Evolutionary conservation across 2,329 filamentous ascomycete species (phyloP).

Genomic region (Zopfia rhizophila): DNA sequence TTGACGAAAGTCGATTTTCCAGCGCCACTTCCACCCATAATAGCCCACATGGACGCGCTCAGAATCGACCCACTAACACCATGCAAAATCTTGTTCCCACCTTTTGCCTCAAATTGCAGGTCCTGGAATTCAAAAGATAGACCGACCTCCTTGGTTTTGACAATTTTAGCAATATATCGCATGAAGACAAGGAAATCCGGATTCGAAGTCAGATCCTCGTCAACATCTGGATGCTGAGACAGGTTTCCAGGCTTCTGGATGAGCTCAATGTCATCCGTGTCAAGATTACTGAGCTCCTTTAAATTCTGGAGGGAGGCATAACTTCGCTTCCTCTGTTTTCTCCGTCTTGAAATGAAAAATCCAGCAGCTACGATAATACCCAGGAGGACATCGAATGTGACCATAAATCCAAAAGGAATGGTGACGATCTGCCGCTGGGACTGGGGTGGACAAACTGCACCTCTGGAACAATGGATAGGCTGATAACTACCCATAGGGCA

Average conservation of each 20-base stretch:
- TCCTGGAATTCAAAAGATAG: constrained; percentile 21
- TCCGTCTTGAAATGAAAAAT: constrained; percentile 13
- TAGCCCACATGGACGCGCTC: constrained; percentile 64
- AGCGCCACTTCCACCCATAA: constrained; percentile 70
- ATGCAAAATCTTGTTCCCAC: constrained; percentile 59
- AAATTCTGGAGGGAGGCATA: constrained; percentile 8
- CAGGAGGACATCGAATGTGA: constrained; percentile 17
- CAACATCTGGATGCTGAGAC: too few species aligned
- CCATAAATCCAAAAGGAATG: constrained; percentile 18
- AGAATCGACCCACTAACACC: constrained; percentile 66
- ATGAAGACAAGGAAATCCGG: constrained; percentile 23
- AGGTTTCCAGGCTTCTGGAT: constrained; percentile 5
- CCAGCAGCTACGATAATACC: constrained; percentile 17
- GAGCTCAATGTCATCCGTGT: constrained; percentile 15
- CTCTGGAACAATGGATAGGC: constrained; percentile 10
- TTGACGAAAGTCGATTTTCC: constrained; percentile 70
- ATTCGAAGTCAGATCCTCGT: constrained; percentile 20
- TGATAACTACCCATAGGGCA: constrained; percentile 17
- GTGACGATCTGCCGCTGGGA: constrained; percentile 20
- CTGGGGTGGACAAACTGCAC: constrained; percentile 19
- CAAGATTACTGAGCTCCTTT: constrained; percentile 13
- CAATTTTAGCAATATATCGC: constrained; percentile 12
- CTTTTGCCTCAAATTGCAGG: constrained; percentile 57
- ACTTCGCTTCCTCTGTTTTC: constrained; percentile 12
- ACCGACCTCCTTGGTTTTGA: constrained; percentile 22